Conservation (phyloP, 2,329 filamentous ascomycete genomes). For the Epichloe scottii region DNA sequence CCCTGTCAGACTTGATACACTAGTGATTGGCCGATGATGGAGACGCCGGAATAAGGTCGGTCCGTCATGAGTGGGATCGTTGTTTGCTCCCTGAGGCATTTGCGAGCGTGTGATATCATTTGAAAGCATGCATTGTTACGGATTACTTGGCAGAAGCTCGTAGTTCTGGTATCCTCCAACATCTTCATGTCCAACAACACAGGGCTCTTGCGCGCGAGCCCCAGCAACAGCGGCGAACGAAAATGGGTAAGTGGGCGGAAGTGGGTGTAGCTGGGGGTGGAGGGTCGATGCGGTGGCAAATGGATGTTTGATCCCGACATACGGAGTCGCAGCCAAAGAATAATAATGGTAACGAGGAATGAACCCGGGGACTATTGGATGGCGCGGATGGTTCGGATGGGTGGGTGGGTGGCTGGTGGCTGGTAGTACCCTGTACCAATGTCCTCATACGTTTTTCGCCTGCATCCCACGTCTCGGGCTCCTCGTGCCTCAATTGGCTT, state of each 20-base stretch:
- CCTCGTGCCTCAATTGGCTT: not conserved
- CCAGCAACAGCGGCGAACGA: no score
- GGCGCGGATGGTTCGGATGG: not conserved
- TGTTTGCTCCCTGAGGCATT: not conserved
- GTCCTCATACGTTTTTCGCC: not conserved
- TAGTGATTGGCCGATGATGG: not conserved
- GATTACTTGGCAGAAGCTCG: no score
- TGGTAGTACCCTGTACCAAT: not conserved
- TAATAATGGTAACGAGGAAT: not conserved
- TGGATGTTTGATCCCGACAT: not conserved
- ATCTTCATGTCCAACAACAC: not conserved
- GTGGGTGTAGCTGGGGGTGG: no score
- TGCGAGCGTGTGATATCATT: no score
- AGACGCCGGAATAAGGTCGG: conserved; percentile 1
- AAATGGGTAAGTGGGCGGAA: no score
- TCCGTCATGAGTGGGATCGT: not conserved
- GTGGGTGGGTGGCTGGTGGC: not conserved
- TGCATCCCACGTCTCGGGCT: not conserved
- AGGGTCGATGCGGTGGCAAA: not conserved
- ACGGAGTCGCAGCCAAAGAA: not conserved
- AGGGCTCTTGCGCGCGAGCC: not conserved
- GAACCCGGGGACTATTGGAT: no score
- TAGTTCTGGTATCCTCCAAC: not conserved
- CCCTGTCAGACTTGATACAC: not conserved
- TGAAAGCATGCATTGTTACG: no score